phyloP scores from a whole-genome alignment of 2,329 filamentous ascomycete genomes.

The Trichoderma endophyticum region DNA sequence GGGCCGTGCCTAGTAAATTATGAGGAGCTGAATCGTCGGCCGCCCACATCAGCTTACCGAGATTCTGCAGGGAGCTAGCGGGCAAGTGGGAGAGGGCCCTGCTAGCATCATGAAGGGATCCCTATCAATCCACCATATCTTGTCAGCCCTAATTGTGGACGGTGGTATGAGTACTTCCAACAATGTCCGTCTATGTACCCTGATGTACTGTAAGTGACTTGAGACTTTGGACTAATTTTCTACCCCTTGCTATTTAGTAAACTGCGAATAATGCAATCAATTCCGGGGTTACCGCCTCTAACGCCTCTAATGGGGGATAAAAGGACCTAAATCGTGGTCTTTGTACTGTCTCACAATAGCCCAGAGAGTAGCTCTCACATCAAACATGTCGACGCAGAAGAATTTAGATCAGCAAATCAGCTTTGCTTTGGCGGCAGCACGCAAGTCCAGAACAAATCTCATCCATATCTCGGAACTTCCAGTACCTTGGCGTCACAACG shows the following conservation, averaged over 20 bases:
- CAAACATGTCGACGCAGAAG: background rate
- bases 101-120: background rate
- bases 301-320: background rate
- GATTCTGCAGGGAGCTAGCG: background rate
- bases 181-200: background rate
- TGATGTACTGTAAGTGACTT: background rate
- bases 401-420: background rate
- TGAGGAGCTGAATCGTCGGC: background rate
- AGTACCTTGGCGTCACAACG: background rate
- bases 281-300: background rate
- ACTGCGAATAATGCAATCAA: background rate
- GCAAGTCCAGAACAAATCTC: background rate
- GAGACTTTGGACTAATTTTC: background rate
- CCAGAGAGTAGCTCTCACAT: background rate
- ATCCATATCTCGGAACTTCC: background rate
- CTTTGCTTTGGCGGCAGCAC: background rate
- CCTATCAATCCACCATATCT: background rate
- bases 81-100: background rate
- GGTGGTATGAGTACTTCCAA: background rate
- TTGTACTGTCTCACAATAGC: background rate
- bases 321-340: background rate
- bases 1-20: background rate
- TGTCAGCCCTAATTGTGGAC: background rate
- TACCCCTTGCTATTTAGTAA: background rate
- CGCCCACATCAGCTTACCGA: background rate